Evolutionary conservation across 1,284 basidiomycete species (phyloP).

Genomic region (Wallemia hederae): DNA sequence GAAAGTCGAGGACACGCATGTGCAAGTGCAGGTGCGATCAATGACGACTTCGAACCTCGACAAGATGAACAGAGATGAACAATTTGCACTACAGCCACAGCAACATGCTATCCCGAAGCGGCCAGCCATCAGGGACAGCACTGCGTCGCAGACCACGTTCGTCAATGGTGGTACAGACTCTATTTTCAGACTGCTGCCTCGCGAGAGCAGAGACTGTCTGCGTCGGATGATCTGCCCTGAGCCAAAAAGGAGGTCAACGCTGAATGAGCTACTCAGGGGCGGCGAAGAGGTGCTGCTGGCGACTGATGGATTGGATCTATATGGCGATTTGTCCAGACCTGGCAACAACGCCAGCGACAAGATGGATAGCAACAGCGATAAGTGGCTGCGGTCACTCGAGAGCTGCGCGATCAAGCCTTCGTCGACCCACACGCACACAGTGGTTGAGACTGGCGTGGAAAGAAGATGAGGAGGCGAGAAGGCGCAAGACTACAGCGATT

Average conservation of each 20-base stretch:
- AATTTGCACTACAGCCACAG: constrained; percentile 9
- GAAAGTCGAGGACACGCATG: constrained; percentile 4
- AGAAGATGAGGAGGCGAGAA: background rate
- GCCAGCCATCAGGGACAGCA: constrained; percentile 28
- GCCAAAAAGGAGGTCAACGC: background rate
- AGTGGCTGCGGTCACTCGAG: background rate
- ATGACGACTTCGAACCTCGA: constrained; percentile 4
- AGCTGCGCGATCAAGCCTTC: background rate
- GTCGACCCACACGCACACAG: background rate
- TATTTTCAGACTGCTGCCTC: constrained; percentile 84
- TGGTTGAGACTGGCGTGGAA: background rate
- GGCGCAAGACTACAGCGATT: too few relatives aligned
- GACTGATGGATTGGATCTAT: background rate
- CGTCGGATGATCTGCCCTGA: background rate
- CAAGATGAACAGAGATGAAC: constrained; percentile 8
- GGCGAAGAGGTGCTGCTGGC: background rate
- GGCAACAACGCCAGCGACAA: background rate
- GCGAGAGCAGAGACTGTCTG: constrained; percentile 28
- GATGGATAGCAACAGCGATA: background rate
- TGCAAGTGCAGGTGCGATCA: constrained; percentile 7
- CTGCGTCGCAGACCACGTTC: constrained; percentile 31
- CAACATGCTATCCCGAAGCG: constrained; percentile 12
- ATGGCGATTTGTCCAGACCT: background rate
- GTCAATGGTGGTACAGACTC: constrained; percentile 66
- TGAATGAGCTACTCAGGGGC: background rate